Evolutionary conservation across 306 rosid genomes (phyloP), one percentile per base, ranked within the genome.

Genomic region (Astragalus membranaceus): DNA sequence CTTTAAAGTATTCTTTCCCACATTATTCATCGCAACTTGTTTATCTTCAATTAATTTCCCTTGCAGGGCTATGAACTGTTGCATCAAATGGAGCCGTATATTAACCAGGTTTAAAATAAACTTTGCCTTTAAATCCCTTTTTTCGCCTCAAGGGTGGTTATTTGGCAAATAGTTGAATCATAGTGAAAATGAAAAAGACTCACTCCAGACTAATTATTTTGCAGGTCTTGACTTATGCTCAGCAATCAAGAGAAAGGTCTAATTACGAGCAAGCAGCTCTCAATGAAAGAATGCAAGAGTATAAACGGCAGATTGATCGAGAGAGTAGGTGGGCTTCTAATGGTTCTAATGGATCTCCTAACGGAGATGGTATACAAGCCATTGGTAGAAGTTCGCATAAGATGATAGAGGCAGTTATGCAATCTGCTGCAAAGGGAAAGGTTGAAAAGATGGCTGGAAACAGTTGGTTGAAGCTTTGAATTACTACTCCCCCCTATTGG

Each of bases 361-460:
- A 95, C 80, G 99, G 99, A 73, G 97, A 91, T 80, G 99, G 99
- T 67, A 87, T 91, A 86, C 99, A 91, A 88, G 92, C 95, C 69
- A 95, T 95, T 57, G 99, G 99, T 78, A 89, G 99, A 88, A 95
- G 99, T 81, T 95, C 99, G 6, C 99, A 95, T 88, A 95, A 95
- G 84, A 91, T 91, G 99, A 95, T 95, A 75, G 97, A 95, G 79
- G 99, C 97, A 11, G 99, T 95, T 50, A 95, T 95, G 99, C 99
- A 95, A 83, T 87, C 95, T 82, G 99, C 97, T 82, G 89, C 97
- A 36, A 95, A 89, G 90, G 99, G 99, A 82, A 95, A 95, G 97
- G 99, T 95, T 75, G 58, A 47, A 50, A 65, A 33, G 49, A 59
- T 41, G 51, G 75, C 55, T 63, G 65, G 39, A 47, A 44, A 39